A percentile compares a stretch with the other conserved stretches of the same genome.
Conservation (phyloP, 176 grass and related monocot genomes). For the Luzula sylvatica region DNA sequence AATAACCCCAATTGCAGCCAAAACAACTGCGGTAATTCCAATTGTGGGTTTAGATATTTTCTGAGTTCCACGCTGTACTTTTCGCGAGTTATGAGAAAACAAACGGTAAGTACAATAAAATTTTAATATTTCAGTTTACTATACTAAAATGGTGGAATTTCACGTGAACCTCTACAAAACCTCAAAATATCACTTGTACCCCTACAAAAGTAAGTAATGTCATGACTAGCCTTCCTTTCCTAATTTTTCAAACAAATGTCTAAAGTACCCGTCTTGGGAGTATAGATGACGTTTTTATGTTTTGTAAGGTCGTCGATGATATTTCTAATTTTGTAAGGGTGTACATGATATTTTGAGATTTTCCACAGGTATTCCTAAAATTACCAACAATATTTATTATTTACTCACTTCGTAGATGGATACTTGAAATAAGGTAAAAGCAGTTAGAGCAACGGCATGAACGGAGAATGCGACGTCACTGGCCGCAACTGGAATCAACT, state of each 20-base stretch:
- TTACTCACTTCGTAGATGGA: conserved; percentile 87
- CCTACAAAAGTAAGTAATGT: too few species aligned
- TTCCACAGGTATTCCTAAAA: background rate
- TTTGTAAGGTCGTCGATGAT: too few species aligned
- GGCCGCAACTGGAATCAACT: conserved; percentile 96
- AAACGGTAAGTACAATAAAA: conserved; percentile 9
- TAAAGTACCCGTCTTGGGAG: too few species aligned
- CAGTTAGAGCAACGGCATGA: conserved; percentile 85
- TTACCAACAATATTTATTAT: background rate
- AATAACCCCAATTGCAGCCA: conserved; percentile 48
- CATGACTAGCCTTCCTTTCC: too few species aligned
- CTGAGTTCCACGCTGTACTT: conserved; percentile 68
- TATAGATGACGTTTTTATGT: too few species aligned
- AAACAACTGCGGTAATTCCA: conserved; percentile 55
- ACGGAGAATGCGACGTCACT: conserved; percentile 95
- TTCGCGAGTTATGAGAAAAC: conserved; percentile 17
- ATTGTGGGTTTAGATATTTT: conserved; percentile 73
- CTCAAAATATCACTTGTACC: too few species aligned
- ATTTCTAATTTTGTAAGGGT: too few species aligned
- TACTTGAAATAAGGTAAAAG: conserved; percentile 90
- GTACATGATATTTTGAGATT: too few species aligned
- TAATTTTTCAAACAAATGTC: too few species aligned
- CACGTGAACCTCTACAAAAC: too few species aligned
- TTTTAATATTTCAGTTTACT: too few species aligned
- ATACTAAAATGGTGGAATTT: too few species aligned